A percentile compares a stretch with the other conserved stretches of the same genome.
These are phyloP conservation scores for Aeschynomene evenia DNA, from an alignment of 306 rosid species.

Conservation along the genomic window DNA sequence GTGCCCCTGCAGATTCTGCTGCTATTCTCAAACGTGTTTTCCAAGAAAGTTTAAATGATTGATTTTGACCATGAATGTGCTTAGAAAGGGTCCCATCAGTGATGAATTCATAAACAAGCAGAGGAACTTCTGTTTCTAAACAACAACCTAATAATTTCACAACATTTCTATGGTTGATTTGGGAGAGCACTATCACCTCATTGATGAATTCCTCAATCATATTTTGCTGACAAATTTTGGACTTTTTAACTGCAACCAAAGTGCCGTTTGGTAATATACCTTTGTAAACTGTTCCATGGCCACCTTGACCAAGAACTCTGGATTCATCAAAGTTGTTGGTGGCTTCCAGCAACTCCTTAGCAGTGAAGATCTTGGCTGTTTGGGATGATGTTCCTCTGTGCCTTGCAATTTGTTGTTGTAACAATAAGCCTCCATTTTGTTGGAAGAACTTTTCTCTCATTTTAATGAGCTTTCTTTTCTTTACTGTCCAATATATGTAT, in stretches of 20 bases:
- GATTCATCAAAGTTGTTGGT: constrained; percentile 35
- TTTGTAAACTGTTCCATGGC: constrained; percentile 26
- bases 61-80: constrained; percentile 29
- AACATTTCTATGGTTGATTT: constrained; percentile 34
- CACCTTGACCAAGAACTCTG: constrained; percentile 33
- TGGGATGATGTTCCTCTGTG: constrained; percentile 5
- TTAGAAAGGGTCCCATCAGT: constrained; percentile 37
- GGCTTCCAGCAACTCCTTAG: constrained; percentile 38
- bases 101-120: constrained; percentile 55
- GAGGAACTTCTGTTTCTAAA: constrained; percentile 52
- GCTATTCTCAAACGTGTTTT: constrained; percentile 42
- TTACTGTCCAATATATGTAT: constrained; percentile 20
- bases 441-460: constrained; percentile 33
- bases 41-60: constrained; percentile 31
- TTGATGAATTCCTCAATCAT: constrained; percentile 39
- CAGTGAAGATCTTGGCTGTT: constrained; percentile 25
- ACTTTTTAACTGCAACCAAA: constrained; percentile 28
- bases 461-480: constrained; percentile 31
- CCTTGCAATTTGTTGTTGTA: constrained; percentile 28
- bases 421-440: constrained; percentile 43
- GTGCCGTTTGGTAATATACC: constrained; percentile 14
- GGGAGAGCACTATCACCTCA: constrained; percentile 38
- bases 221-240: constrained; percentile 19
- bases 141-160: constrained; percentile 33
- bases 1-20: constrained; percentile 43